Evolutionary conservation across 1,139 yeast species (phyloP), one percentile per base, ranked within the genome.

Genomic region (Yamadazyma spencermartinsiae): DNA sequence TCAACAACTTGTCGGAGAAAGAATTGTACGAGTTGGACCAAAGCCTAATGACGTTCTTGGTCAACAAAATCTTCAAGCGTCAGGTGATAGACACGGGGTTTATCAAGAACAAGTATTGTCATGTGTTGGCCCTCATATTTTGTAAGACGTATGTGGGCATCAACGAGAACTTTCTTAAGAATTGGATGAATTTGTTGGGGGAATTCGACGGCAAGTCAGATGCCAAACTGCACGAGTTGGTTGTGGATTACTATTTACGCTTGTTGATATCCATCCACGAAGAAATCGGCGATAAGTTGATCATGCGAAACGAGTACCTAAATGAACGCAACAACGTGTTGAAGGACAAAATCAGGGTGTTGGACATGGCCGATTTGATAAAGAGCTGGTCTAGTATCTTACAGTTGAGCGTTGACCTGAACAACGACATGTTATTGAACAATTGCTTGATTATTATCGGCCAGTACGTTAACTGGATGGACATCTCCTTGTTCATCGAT

Each of bases 391-490:
- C 75, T 51, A 67, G 72, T 34, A 73, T 85, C 19, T 65, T 90
- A 38, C 52, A 55, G 10, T 51, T 57, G 37, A 52, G 60, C 28
- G 41, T 50, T 16, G 33, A 42, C 4, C 39, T 37, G 3, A 36
- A 48, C 16, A 45, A 72, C 8, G 57, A 56, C 30, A 85, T 76
- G 15, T 76, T 84, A 34, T 57, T 83, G 40, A 79, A 76, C 43
- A 74, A 76, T 41, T 68, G 82, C n/a, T 70, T 88, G 40, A 71
- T 72, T 39, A 81, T 82, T 40, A 77, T 92, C 40, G 98, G 97
- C 6, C 80, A 81, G 16, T 94, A 86, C 73, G 86, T 89, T 20
- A 83, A 90, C 21, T 94, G 99, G 99, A 88, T 92, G 62, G 98
- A 94, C 55, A 86, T 92, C 45, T 72, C 82, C 21, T 68, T 92